phyloP scores from a whole-genome alignment of 257 asterid species.

The Primulina eburnea region DNA sequence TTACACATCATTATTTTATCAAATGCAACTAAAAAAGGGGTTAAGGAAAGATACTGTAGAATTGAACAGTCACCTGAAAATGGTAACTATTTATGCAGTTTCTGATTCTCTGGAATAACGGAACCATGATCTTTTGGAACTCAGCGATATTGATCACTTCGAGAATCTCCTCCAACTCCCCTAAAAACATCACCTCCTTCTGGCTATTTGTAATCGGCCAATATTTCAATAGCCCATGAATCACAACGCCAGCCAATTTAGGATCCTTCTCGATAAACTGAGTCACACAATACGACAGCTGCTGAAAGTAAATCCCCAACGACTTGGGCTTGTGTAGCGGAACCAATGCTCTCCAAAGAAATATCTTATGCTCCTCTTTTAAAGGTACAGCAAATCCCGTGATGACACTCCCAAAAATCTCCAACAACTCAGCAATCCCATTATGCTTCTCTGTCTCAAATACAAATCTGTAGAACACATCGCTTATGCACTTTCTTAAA shows the following conservation, averaged over 20 bases:
- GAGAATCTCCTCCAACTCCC: constrained; percentile 88
- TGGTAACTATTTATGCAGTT: constrained; percentile 77
- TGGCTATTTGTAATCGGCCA: constrained; percentile 93
- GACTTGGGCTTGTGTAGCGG: constrained; percentile 91
- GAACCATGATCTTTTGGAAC: constrained; percentile 82
- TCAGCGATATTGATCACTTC: constrained; percentile 71
- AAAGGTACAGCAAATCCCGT: constrained; percentile 88
- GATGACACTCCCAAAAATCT: constrained; percentile 87
- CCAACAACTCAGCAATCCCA: constrained; percentile 84
- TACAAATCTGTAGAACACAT: constrained; percentile 68
- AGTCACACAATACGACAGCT: constrained; percentile 68
- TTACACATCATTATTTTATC: background rate
- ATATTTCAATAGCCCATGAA: constrained; percentile 71
- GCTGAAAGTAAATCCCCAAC: constrained; percentile 74
- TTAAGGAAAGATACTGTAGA: background rate
- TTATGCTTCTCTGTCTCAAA: constrained; percentile 77
- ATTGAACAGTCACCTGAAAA: constrained; percentile 63
- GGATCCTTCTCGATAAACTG: constrained; percentile 94
- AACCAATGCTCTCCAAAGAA: constrained; percentile 68
- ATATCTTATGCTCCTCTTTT: constrained; percentile 89
- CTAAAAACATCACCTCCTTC: constrained; percentile 88
- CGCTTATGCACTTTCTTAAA: constrained; percentile 70
- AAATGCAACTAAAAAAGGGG: background rate
- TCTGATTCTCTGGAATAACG: constrained; percentile 67
- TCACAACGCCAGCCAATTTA: constrained; percentile 67